A percentile compares a stretch with the other conserved stretches of the same genome.
Conservation (phyloP, 78 protist species). For the Emiliania huxleyi region DNA sequence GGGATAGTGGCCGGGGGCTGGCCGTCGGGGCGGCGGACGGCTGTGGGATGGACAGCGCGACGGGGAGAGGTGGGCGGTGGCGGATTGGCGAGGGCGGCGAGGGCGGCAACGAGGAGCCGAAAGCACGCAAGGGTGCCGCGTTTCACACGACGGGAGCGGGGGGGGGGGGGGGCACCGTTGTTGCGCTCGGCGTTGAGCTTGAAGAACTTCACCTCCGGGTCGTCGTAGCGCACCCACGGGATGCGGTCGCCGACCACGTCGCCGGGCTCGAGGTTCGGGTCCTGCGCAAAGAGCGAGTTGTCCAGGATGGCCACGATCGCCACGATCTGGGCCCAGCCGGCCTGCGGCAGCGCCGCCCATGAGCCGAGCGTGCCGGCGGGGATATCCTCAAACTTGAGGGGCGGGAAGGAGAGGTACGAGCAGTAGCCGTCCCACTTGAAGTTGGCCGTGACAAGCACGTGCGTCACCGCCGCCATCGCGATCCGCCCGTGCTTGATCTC, state of each 20-base stretch:
- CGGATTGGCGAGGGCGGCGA: too few relatives aligned
- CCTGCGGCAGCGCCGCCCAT: background rate
- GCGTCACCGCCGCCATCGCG: background rate
- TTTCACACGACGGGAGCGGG: too few relatives aligned
- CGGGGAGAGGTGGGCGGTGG: too few relatives aligned
- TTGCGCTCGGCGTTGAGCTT: constrained; percentile 16
- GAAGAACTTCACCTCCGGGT: background rate
- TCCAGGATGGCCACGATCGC: constrained; percentile 13
- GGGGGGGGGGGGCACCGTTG: too few relatives aligned
- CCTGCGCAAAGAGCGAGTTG: constrained; percentile 17
- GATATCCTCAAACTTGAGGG: background rate
- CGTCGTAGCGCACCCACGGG: constrained; percentile 7
- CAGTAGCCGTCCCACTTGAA: background rate
- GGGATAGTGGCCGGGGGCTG: too few relatives aligned
- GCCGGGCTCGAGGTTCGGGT: constrained; percentile 24
- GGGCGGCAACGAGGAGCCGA: too few relatives aligned
- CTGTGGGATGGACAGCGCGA: too few relatives aligned
- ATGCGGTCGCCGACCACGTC: constrained; percentile 20
- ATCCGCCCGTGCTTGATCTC: constrained; percentile 37
- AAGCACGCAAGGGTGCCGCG: too few relatives aligned
- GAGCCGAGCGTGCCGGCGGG: background rate
- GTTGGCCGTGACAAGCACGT: background rate
- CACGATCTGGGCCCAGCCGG: constrained; percentile 25
- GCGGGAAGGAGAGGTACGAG: constrained; percentile 22
- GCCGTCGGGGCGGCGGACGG: too few relatives aligned